Conservation (phyloP, 805 yeast species). For the Kuraishia hungarica region DNA sequence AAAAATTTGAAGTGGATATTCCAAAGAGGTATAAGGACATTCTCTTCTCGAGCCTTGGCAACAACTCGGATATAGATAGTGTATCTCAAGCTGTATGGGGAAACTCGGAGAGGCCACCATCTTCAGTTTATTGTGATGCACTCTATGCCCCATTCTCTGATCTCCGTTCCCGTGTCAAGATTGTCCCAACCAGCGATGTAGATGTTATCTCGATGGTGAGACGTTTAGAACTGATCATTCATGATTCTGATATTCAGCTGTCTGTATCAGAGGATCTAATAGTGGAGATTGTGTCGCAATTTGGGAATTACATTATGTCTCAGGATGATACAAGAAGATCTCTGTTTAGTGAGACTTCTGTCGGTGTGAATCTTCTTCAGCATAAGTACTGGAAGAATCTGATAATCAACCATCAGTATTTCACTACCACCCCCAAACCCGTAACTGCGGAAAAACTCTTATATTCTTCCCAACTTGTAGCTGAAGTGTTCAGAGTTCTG, state of each 20-base stretch:
- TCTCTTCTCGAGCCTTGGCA: background rate
- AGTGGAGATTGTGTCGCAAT: background rate
- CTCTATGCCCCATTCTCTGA: background rate
- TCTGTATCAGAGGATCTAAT: background rate
- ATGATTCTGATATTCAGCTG: background rate
- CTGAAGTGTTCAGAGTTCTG: background rate
- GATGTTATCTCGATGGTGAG: background rate
- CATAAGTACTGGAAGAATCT: background rate
- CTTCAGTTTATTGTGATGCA: background rate
- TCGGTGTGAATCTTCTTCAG: background rate
- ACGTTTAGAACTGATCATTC: background rate
- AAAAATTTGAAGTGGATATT: slow-evolving; percentile 5
- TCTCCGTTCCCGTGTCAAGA: background rate
- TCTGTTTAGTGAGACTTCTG: background rate
- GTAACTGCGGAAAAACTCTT: background rate
- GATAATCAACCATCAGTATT: background rate
- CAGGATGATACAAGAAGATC: background rate
- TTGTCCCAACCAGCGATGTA: background rate
- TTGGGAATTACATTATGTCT: background rate
- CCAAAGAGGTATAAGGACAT: background rate
- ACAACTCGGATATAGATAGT: background rate
- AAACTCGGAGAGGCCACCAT: background rate
- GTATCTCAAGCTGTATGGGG: background rate
- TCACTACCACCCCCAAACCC: background rate
- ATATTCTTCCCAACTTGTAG: background rate